Conservation (phyloP, 352 stramenopile genomes). For the Pythium dissimile region DNA sequence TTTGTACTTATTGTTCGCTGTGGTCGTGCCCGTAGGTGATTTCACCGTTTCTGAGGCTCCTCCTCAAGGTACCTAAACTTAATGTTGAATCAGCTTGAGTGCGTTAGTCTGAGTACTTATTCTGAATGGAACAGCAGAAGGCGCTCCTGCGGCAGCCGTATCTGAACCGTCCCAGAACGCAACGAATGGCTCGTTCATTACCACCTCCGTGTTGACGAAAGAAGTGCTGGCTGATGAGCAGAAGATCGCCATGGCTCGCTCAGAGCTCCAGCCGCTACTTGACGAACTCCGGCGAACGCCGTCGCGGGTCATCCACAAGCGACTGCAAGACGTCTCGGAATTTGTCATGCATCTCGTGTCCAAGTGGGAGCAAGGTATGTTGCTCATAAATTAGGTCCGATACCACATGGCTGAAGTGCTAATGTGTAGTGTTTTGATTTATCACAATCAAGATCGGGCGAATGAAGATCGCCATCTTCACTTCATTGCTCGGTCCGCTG, state of each 20-base stretch:
- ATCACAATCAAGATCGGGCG: conserved; percentile 5
- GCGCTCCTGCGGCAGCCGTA: neutral
- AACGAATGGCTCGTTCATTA: conserved; percentile 4
- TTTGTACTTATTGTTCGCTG: neutral
- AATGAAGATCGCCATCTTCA: conserved; percentile 23
- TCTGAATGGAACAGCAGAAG: neutral
- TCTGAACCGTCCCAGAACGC: neutral
- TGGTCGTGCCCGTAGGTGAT: too few relatives aligned
- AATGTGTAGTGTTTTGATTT: neutral
- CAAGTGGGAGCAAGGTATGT: conserved; percentile 69
- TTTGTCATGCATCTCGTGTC: conserved; percentile 61
- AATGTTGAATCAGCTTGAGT: too few relatives aligned
- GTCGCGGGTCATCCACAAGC: conserved; percentile 66
- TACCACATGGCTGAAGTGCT: neutral
- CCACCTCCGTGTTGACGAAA: conserved; percentile 21
- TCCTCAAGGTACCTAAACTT: too few relatives aligned
- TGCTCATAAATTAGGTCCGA: neutral
- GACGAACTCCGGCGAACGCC: conserved; percentile 53
- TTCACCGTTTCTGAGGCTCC: neutral
- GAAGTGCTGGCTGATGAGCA: conserved; percentile 52
- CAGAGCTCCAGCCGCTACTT: conserved; percentile 61
- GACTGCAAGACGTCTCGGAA: conserved; percentile 71
- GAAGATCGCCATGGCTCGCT: conserved; percentile 53
- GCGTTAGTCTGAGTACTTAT: too few relatives aligned
- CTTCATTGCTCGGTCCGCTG: conserved; percentile 21